Conservation (phyloP, 2,329 filamentous ascomycete species). For the Pyrenophora seminiperda region DNA sequence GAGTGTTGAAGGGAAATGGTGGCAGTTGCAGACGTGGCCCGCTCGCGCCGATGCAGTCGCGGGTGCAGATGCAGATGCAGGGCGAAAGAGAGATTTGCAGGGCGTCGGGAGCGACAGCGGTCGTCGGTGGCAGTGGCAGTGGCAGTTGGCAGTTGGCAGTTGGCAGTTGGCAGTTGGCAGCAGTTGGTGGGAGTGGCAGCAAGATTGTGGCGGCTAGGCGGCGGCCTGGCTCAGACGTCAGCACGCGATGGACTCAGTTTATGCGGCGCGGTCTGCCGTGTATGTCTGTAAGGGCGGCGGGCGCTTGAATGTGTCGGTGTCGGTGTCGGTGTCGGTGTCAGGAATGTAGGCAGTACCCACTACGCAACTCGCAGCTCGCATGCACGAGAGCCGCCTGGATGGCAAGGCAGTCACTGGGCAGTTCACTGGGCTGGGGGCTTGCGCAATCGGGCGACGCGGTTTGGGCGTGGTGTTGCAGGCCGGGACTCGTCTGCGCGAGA, state of each 20-base stretch:
- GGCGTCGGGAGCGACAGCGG: not conserved
- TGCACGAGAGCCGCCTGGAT: constrained; percentile 19
- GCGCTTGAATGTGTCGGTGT: constrained; percentile 11
- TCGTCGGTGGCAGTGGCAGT: not conserved
- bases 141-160: too few relatives aligned
- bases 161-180: too few relatives aligned
- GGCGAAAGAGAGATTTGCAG: not conserved
- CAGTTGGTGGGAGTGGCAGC: too few relatives aligned
- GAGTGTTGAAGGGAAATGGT: constrained; percentile 6
- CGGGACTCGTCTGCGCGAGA: constrained; percentile 5
- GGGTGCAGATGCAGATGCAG: not conserved
- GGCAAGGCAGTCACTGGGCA: not conserved
- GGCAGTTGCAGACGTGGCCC: constrained; percentile 9
- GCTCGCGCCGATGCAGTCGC: not conserved
- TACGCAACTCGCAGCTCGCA: constrained; percentile 18
- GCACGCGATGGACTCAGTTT: constrained; percentile 7
- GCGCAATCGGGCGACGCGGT: constrained; percentile 14
- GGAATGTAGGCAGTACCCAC: constrained; percentile 15
- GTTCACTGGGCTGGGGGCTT: constrained; percentile 9
- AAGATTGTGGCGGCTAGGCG: constrained; percentile 4
- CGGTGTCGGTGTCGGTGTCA: constrained; percentile 9
- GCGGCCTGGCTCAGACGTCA: constrained; percentile 12
- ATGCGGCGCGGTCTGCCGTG: not conserved
- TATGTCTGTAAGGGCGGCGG: constrained; percentile 17
- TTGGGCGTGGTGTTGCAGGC: constrained; percentile 16